These are phyloP conservation scores for Pulicaria dysenterica DNA, from an alignment of 129 eudicot genomes.

Conservation along the genomic window DNA sequence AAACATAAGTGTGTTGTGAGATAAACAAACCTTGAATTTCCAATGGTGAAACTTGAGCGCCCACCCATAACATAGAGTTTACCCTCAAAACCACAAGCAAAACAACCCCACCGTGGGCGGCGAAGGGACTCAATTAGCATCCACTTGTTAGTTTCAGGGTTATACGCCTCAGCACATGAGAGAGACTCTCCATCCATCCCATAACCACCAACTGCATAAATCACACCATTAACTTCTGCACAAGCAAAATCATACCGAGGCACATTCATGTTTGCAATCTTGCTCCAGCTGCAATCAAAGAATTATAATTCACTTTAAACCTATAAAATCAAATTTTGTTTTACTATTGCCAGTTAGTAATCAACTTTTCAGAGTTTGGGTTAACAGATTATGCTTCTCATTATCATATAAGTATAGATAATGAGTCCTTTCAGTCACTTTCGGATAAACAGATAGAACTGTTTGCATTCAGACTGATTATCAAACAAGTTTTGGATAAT, in stretches of 20 bases:
- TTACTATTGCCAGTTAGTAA: no score
- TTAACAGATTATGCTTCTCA: no score
- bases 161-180: conserved; percentile 76
- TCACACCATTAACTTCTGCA: conserved; percentile 77
- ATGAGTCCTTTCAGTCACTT: no score
- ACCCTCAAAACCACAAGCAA: conserved; percentile 84
- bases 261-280: conserved; percentile 70
- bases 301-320: conserved; percentile 19
- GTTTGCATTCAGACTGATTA: no score
- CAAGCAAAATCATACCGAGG: conserved; percentile 94
- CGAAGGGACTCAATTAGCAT: conserved; percentile 65
- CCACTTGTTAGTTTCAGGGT: conserved; percentile 81
- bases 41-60: conserved; percentile 93
- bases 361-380: no score
- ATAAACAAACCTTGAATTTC: conserved; percentile 77
- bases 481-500: no score
- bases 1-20: neutral
- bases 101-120: conserved; percentile 96
- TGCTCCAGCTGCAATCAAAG: conserved; percentile 78
- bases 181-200: conserved; percentile 76
- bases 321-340: neutral
- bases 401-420: no score
- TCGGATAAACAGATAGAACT: no score
- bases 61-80: conserved; percentile 97
- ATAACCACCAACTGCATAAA: conserved; percentile 90